Evolutionary conservation across 2,329 filamentous ascomycete species (phyloP).

Genomic region (Aschersonia sp.): DNA sequence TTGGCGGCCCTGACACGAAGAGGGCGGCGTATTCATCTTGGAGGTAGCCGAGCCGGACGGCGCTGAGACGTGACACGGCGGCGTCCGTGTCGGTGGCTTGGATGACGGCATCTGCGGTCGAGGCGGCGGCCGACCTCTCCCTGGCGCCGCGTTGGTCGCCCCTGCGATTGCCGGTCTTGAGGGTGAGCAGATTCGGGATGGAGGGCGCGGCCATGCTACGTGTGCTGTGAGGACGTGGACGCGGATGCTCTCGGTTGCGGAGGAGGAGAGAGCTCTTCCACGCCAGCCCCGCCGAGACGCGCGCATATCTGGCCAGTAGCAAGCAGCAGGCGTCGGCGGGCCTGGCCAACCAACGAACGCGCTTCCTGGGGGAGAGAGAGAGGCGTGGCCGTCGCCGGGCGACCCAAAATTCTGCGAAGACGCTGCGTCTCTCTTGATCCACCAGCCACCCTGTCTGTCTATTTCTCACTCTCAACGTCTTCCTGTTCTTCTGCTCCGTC

Average conservation of each 20-base stretch:
- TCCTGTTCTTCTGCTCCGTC: too few species aligned
- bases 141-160: constrained; percentile 16
- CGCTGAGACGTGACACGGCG: constrained; percentile 75
- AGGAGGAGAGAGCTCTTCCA: not conserved
- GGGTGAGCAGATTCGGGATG: constrained; percentile 65
- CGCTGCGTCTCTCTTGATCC: too few species aligned
- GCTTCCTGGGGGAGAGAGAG: too few species aligned
- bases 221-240: not conserved
- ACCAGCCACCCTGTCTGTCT: too few species aligned
- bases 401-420: too few species aligned
- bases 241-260: not conserved
- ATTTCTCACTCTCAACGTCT: too few species aligned
- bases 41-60: constrained; percentile 73
- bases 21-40: constrained; percentile 62
- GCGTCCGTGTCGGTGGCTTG: constrained; percentile 89
- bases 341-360: too few species aligned
- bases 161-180: constrained; percentile 24
- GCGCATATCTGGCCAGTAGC: too few species aligned
- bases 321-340: too few species aligned
- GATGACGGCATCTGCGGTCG: constrained; percentile 55
- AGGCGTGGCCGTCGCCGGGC: too few species aligned
- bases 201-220: constrained; percentile 49
- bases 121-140: constrained; percentile 22
- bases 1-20: constrained; percentile 45
- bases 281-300: too few species aligned